Evolutionary conservation across 2,329 filamentous ascomycete species (phyloP).

Genomic region (Pseudogymnoascus sp.): DNA sequence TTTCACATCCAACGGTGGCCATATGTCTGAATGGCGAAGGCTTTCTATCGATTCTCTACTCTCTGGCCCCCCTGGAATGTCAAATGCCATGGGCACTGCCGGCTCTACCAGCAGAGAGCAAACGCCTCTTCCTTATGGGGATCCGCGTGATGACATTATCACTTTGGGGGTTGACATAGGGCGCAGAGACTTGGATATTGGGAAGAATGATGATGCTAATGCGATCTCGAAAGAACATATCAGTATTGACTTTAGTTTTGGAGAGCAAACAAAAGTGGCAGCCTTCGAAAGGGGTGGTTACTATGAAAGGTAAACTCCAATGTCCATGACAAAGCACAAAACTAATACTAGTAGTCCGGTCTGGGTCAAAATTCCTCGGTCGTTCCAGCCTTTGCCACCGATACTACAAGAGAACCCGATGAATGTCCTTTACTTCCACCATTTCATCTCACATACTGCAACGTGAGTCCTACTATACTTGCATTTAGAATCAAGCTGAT

Average conservation of each 20-base stretch:
- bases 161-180: slow-evolving; percentile 66
- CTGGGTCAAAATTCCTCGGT: slow-evolving; percentile 20
- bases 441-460: slow-evolving; percentile 31
- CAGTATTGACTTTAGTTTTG: slow-evolving; percentile 39
- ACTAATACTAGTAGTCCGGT: background rate
- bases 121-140: slow-evolving; percentile 12
- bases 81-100: slow-evolving; percentile 21
- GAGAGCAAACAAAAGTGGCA: slow-evolving; percentile 39
- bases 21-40: slow-evolving; percentile 36
- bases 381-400: slow-evolving; percentile 39
- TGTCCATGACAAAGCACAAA: slow-evolving; percentile 37
- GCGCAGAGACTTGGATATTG: slow-evolving; percentile 58
- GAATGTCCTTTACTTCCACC: slow-evolving; percentile 68
- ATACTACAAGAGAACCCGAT: slow-evolving; percentile 63
- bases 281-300: slow-evolving; percentile 55
- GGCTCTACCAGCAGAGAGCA: slow-evolving; percentile 14
- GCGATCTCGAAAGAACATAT: slow-evolving; percentile 45
- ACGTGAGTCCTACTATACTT: background rate
- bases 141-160: slow-evolving; percentile 31
- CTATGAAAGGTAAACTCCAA: slow-evolving; percentile 58
- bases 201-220: slow-evolving; percentile 59
- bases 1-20: slow-evolving; percentile 21
- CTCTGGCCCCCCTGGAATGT: slow-evolving; percentile 38
- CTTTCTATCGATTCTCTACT: slow-evolving; percentile 60
- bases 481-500: slow-evolving; percentile 49